phyloP scores from a whole-genome alignment of 345 rosid species.

The Cardamine resedifolia region DNA sequence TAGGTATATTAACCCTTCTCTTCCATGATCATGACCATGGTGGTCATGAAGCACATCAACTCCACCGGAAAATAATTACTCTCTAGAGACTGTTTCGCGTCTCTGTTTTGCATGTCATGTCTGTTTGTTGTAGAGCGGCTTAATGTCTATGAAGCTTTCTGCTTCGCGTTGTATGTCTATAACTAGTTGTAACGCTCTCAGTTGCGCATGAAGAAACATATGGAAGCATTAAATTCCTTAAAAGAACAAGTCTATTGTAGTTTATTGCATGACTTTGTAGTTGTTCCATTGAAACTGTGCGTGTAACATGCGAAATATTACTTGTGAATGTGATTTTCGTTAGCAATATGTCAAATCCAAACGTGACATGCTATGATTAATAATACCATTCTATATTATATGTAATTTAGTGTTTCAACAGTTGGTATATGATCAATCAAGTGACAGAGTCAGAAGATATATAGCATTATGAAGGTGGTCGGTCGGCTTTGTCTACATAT shows the following conservation, averaged over 20 bases:
- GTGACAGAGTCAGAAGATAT: neutral
- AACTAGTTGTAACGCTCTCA: constrained; percentile 29
- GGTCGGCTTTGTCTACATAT: constrained; percentile 1
- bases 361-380: neutral
- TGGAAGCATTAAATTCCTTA: constrained; percentile 8
- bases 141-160: constrained; percentile 15
- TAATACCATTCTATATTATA: neutral
- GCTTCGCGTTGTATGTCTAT: constrained; percentile 23
- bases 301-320: neutral
- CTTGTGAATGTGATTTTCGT: neutral
- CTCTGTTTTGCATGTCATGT: constrained; percentile 24
- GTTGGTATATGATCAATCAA: neutral
- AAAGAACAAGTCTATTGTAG: constrained; percentile 1
- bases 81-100: constrained; percentile 27
- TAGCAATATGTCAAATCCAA: neutral
- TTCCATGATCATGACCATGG: constrained; percentile 75
- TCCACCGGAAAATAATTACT: constrained; percentile 69
- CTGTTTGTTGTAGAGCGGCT: constrained; percentile 35
- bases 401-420: neutral
- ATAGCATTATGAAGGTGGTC: neutral
- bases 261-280: neutral
- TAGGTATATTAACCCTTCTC: constrained; percentile 82
- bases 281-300: neutral
- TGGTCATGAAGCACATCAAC: constrained; percentile 46
- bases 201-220: constrained; percentile 13